These are phyloP conservation scores for Irpex sp. DNA, from an alignment of 1,284 basidiomycete genomes.

Conservation along the genomic window DNA sequence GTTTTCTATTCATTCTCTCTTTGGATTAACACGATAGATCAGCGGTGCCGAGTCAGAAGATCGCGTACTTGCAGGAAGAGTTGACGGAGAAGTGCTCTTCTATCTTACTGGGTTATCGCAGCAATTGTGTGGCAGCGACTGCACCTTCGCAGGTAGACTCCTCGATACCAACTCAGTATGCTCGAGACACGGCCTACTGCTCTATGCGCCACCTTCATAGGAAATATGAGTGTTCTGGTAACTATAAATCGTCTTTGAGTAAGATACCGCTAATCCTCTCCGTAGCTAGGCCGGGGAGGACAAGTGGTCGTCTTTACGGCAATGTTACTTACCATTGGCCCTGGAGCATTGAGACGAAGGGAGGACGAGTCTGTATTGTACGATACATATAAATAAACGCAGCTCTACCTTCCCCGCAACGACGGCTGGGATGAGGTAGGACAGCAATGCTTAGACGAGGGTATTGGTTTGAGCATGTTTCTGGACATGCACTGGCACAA, in stretches of 20 bases:
- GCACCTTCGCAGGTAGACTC: conserved; percentile 73
- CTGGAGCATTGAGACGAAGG: conserved; percentile 58
- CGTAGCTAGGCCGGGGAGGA: conserved; percentile 75
- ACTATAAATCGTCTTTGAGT: conserved; percentile 17
- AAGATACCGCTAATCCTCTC: conserved; percentile 3
- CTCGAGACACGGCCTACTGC: conserved; percentile 51
- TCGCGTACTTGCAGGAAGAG: conserved; percentile 77
- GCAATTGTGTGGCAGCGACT: conserved; percentile 85
- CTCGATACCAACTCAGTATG: conserved; percentile 58
- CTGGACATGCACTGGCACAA: conserved; percentile 79
- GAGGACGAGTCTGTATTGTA: conserved; percentile 71
- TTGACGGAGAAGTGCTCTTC: conserved; percentile 84
- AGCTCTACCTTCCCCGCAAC: conserved; percentile 73
- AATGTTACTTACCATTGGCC: conserved; percentile 74
- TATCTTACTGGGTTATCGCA: conserved; percentile 84
- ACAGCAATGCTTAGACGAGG: conserved; percentile 85
- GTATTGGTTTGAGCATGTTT: conserved; percentile 89
- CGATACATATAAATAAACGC: conserved; percentile 86
- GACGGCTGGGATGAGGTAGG: conserved; percentile 78
- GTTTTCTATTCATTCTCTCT: too few relatives aligned
- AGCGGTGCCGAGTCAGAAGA: conserved; percentile 39
- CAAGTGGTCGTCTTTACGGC: conserved; percentile 83
- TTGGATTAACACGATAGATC: too few relatives aligned
- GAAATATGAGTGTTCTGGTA: conserved; percentile 71
- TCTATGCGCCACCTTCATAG: conserved; percentile 77